phyloP scores from a whole-genome alignment of 2,329 filamentous ascomycete species.

The Phialophora tarda region DNA sequence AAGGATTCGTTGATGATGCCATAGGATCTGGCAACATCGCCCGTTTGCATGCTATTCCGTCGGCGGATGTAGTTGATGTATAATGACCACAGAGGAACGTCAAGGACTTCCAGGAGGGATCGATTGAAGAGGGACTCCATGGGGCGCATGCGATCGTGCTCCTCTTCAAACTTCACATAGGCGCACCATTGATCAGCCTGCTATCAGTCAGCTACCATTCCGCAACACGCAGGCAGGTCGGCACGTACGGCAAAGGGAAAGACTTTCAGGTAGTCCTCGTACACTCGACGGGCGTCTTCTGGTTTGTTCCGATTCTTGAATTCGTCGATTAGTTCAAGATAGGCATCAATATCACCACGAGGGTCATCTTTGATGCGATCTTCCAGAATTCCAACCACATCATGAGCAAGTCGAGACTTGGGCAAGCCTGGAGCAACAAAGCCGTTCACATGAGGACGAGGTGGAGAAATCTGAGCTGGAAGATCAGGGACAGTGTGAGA shows the following conservation, averaged over 20 bases:
- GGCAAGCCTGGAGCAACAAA: slow-evolving; percentile 43
- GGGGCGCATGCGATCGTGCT: slow-evolving; percentile 78
- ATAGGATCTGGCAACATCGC: slow-evolving; percentile 76
- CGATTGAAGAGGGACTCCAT: slow-evolving; percentile 84
- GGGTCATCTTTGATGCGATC: slow-evolving; percentile 91
- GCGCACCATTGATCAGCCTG: slow-evolving; percentile 91
- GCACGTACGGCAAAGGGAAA: slow-evolving; percentile 88
- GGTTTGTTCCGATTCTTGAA: slow-evolving; percentile 80
- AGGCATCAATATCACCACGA: slow-evolving; percentile 88
- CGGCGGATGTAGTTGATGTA: slow-evolving; percentile 96
- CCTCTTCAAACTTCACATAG: slow-evolving; percentile 87
- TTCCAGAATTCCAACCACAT: slow-evolving; percentile 80
- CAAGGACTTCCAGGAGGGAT: slow-evolving; percentile 77
- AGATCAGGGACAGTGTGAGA: slow-evolving; percentile 45
- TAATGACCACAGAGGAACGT: slow-evolving; percentile 86
- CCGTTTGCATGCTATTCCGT: slow-evolving; percentile 82
- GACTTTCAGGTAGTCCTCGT: slow-evolving; percentile 82
- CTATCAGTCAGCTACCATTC: slow-evolving; percentile 44
- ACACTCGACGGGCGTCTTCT: slow-evolving; percentile 78
- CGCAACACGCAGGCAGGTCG: slow-evolving; percentile 22
- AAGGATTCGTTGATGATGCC: slow-evolving; percentile 83
- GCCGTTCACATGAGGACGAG: slow-evolving; percentile 38
- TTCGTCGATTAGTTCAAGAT: slow-evolving; percentile 85
- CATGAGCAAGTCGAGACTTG: slow-evolving; percentile 68
- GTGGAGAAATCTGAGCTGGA: slow-evolving; percentile 36